Evolutionary conservation across 768 basidiomycete genomes (phyloP), one percentile per base, ranked within the genome.

Genomic region (button mushroom (Agaricus bisporus)): DNA sequence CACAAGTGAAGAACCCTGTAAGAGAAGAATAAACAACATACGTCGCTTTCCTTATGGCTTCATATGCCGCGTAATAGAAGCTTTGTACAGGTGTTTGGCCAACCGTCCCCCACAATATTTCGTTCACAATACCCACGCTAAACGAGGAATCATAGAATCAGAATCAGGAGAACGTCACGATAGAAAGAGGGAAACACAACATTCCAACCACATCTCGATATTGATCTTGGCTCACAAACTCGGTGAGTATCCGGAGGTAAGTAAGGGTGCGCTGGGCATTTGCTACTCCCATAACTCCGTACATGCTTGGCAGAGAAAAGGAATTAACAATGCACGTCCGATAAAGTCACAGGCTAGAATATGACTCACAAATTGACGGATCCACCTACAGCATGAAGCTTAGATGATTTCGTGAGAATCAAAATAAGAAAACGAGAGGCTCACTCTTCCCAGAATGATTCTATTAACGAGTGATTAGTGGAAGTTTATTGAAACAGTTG

Each of bases 261-360:
- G 87, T 84, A 53, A 95, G 75, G 15, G 88, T 80, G 28, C 94
- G 81, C 61, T 95, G 87, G 9, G 88, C 91, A 60, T 97, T 95
- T 43, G 90, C 87, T 37, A 88, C 72, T 41, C 92, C 92, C 93
- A 95, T 95, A 49, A 87, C 82, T 51, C 89, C 88, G 60, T 83
- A 78, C 59, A 91, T 70, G 62, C 72, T 75, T 44, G n/a, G 45
- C 46, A 52, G 38, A 55, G 49, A 26, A 17, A 47, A 28, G 28
- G 35, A 54, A 54, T 50, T 36, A 41, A 22, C 37, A 28, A 41
- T 51, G 54, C 45, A 43, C 45, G 17, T 14, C 32, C 28, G n/a
- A 5, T 50, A 20, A 26, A 14, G 25, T 32, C 32, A 46, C 29
- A 26, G 37, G 41, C 46, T 32, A 6, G 55, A 57, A 58, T 17